Base-by-base conservation (phyloP, 1,284 basidiomycete species). In the Acaromyces ingoldii region DNA sequence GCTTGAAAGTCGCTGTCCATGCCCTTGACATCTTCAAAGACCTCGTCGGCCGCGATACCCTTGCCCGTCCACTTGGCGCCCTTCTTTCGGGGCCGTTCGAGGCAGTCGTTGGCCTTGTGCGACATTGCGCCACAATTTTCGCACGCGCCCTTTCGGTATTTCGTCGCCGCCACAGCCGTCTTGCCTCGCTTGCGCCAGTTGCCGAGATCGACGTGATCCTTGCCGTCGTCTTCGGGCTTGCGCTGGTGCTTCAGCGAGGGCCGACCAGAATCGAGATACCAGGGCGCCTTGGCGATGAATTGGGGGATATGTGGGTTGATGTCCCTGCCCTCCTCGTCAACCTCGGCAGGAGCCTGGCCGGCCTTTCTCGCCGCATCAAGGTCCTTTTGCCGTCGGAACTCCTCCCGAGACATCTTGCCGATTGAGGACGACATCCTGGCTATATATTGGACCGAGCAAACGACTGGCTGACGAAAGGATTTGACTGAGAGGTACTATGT, bases 81-180 rank as follows among this genome's bases (percentile, higher is more conserved):
- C 72, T 90, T 89, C 81, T 89, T 91, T 52, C 95, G 83, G 22
- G 95, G 95, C 51, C 95, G 84, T 78, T 99, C 95, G 43, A 98
- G 81, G 76, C 95, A 99, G 76, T 98, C 95, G 66, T 83, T 79
- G 56, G 82, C 83, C 78, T 88, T 87, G 80, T 99, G 95, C 1
- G 90, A 89, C 82, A 96, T 87, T 15, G 93, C 88, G 54, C 93
- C 93, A 70, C 93, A 99, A 76, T 99, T 99, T 79, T 95, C 91
- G 79, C 93, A 99, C 28, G 93, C 95, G 29, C 93, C 93, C 76
- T 95, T 93, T 63, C 95, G 84, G 76, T 88, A 99, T 77, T 95
- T 96, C 74, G 89, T 96, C 34, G 91, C 88, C 1, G 89, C 88
- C 0, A 90, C 89, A 2, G 88, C 90, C 0, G 86, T 84, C 61